These are phyloP conservation scores for Globisporangium emineosum DNA, from an alignment of 352 stramenopile species.

Conservation along the genomic window DNA sequence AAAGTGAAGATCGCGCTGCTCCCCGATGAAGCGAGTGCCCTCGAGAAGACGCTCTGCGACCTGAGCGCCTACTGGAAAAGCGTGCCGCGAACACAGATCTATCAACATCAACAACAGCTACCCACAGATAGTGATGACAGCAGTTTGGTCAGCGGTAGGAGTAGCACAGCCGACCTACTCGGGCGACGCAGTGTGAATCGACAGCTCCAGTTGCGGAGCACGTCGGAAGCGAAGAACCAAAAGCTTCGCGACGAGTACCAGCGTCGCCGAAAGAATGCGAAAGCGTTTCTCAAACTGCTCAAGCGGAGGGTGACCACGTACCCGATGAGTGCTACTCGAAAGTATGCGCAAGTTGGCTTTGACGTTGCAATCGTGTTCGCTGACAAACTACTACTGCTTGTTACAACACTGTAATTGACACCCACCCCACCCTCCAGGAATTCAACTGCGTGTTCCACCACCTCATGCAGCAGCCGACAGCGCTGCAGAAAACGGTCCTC, in stretches of 20 bases:
- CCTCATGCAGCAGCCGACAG: background rate
- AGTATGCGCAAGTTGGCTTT: background rate
- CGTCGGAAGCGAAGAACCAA: background rate
- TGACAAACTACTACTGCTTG: too few relatives aligned
- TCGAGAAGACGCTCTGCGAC: background rate
- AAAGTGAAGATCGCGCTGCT: background rate
- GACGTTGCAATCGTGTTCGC: background rate
- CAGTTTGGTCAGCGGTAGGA: background rate
- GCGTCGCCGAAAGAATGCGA: background rate
- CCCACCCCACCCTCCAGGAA: background rate
- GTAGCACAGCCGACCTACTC: background rate
- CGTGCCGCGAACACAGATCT: too few relatives aligned
- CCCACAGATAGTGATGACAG: too few relatives aligned
- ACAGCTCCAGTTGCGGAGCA: background rate
- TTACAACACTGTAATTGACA: background rate
- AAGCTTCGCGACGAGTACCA: background rate
- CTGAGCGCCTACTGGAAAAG: constrained; percentile 1
- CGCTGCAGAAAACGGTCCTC: background rate
- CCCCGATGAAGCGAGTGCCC: background rate
- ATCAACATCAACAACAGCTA: too few relatives aligned
- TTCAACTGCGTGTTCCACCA: background rate
- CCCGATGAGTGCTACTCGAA: background rate
- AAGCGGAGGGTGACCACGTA: background rate
- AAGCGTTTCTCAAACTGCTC: background rate
- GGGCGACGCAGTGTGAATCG: background rate